Percentiles rank a stretch among this genome's conserved stretches.
Conservation (phyloP, 2,329 filamentous ascomycete genomes). For the Beauveria bassiana region DNA sequence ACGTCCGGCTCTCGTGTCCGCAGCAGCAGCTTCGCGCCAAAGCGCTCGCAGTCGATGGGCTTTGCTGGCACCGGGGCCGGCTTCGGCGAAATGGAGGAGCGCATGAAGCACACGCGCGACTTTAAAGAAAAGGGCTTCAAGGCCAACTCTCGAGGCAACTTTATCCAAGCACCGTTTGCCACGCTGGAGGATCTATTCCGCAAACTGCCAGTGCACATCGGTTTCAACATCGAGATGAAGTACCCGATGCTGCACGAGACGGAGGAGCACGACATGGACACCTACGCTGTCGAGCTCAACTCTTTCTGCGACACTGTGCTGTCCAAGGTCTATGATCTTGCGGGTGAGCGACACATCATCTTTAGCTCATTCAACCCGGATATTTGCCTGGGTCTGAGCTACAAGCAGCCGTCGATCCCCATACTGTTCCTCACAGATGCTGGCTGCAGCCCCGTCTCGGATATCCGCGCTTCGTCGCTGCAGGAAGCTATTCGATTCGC, state of each 20-base stretch:
- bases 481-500: constrained; percentile 96
- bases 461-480: constrained; percentile 81
- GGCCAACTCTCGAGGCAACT: constrained; percentile 85
- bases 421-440: constrained; percentile 92
- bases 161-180: constrained; percentile 92
- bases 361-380: constrained; percentile 98
- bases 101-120: constrained; percentile 95
- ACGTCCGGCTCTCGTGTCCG: constrained; percentile 18
- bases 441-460: constrained; percentile 71
- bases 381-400: constrained; percentile 85
- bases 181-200: constrained; percentile 90
- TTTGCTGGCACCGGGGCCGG: constrained; percentile 33
- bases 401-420: constrained; percentile 95
- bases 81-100: constrained; percentile 52
- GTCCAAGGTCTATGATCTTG: constrained; percentile 79
- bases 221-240: constrained; percentile 99
- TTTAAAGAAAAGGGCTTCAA: constrained; percentile 95
- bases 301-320: constrained; percentile 93
- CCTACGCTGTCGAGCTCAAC: constrained; percentile 91
- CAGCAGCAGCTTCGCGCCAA: constrained; percentile 33
- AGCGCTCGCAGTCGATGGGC: constrained; percentile 50
- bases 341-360: constrained; percentile 78
- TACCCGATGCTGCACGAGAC: constrained; percentile 97
- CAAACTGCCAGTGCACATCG: constrained; percentile 71
- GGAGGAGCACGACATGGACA: constrained; percentile 94